These are phyloP conservation scores for Paratinospora sagittata DNA, from an alignment of 164 flowering plant species.

Conservation along the genomic window DNA sequence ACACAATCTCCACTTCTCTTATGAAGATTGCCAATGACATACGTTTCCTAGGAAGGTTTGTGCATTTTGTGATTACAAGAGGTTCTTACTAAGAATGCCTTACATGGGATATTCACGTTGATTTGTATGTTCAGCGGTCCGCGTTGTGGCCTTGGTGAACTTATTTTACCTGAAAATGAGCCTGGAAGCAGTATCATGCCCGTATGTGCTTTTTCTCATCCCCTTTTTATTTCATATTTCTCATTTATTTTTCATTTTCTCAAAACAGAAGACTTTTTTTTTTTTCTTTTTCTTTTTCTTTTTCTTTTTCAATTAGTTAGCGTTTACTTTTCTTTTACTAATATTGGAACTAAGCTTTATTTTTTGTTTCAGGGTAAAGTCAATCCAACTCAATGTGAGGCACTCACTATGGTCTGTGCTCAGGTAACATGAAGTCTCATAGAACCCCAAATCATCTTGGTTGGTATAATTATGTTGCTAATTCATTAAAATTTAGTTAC, in stretches of 20 bases:
- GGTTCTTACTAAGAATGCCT: background rate
- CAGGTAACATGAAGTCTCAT: conserved; percentile 49
- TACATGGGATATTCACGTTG: background rate
- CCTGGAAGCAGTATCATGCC: conserved; percentile 99
- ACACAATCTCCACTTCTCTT: conserved; percentile 81
- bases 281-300: background rate
- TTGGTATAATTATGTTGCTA: too few species aligned
- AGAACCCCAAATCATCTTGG: background rate
- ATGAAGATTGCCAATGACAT: conserved; percentile 97
- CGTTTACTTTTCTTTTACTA: background rate
- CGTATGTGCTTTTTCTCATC: conserved; percentile 35
- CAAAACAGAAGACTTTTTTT: background rate
- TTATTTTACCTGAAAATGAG: conserved; percentile 97
- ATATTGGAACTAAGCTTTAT: conserved; percentile 2
- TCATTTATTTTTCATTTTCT: conserved; percentile 1
- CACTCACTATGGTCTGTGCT: conserved; percentile 97
- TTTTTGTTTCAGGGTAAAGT: conserved; percentile 80
- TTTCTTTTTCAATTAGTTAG: background rate
- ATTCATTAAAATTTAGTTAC: too few species aligned
- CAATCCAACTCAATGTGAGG: conserved; percentile 98
- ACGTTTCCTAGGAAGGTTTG: conserved; percentile 84
- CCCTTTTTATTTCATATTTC: background rate
- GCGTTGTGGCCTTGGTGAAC: conserved; percentile 97
- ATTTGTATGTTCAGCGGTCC: conserved; percentile 69
- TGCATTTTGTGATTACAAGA: background rate